Conservation (phyloP, 148 eudicot species). For the Vaccinium macrocarpon region DNA sequence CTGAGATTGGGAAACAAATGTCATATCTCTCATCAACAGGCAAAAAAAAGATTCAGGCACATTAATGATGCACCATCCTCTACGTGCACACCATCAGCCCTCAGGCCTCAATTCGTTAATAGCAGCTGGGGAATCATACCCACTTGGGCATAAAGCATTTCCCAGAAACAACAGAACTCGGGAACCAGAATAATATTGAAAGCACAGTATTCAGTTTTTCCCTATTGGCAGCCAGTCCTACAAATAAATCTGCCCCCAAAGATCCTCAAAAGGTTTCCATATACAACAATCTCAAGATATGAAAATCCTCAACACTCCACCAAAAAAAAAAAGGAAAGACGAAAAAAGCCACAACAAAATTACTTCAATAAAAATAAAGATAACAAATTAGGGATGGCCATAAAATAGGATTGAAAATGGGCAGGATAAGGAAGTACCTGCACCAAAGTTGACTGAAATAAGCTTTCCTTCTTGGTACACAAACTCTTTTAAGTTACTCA, state of each 20-base stretch:
- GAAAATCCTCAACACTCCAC: neutral
- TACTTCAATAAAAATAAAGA: neutral
- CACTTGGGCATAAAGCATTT: neutral
- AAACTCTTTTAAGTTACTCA: slow-evolving; percentile 69
- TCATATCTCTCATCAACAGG: too few relatives aligned
- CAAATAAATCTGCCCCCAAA: neutral
- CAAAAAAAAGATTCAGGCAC: too few relatives aligned
- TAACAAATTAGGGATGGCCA: neutral
- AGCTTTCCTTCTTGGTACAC: slow-evolving; percentile 81
- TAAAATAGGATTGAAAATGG: neutral
- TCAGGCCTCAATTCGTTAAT: too few relatives aligned
- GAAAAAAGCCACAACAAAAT: slow-evolving; percentile 19
- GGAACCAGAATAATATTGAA: neutral
- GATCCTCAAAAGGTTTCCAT: neutral
- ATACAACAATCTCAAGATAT: neutral
- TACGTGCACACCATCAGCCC: too few relatives aligned
- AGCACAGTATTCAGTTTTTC: neutral
- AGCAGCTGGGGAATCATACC: neutral
- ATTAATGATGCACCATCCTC: too few relatives aligned
- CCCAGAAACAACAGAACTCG: neutral
- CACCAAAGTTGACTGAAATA: slow-evolving; percentile 61
- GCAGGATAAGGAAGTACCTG: slow-evolving; percentile 50
- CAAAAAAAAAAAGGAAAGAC: slow-evolving; percentile 14
- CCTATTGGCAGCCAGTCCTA: neutral
- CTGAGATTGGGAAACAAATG: too few relatives aligned